These are phyloP conservation scores for Fraxinus pennsylvanica DNA, from an alignment of 257 asterid genomes.

Conservation along the genomic window DNA sequence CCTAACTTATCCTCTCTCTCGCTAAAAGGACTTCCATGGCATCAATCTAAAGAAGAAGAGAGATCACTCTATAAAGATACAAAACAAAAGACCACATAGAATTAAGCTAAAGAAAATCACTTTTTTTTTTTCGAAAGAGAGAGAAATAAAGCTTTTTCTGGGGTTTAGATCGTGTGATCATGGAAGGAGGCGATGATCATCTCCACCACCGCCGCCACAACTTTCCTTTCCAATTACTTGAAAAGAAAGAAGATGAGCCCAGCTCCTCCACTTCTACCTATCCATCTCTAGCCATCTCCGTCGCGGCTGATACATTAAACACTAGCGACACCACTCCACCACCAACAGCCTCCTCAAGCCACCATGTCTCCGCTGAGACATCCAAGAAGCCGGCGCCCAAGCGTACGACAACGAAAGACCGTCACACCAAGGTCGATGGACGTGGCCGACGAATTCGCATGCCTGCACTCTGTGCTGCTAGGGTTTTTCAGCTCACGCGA, in stretches of 20 bases:
- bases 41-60: not conserved
- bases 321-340: slow-evolving; percentile 18
- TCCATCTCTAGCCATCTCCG: slow-evolving; percentile 42
- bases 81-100: slow-evolving; percentile 20
- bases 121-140: slow-evolving; percentile 7
- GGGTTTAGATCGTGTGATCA: slow-evolving; percentile 35
- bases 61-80: not conserved
- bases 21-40: not conserved
- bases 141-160: not conserved
- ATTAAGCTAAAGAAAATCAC: slow-evolving; percentile 23
- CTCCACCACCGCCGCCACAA: slow-evolving; percentile 37
- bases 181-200: slow-evolving; percentile 57
- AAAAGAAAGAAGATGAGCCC: slow-evolving; percentile 50
- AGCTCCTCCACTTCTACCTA: slow-evolving; percentile 36
- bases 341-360: slow-evolving; percentile 25
- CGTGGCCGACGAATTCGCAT: slow-evolving; percentile 58
- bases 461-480: slow-evolving; percentile 60
- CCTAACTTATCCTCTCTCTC: slow-evolving; percentile 27
- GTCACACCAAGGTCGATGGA: slow-evolving; percentile 58
- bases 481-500: slow-evolving; percentile 57
- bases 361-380: slow-evolving; percentile 33
- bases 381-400: slow-evolving; percentile 45
- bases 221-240: slow-evolving; percentile 54
- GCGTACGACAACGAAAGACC: slow-evolving; percentile 48
- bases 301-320: slow-evolving; percentile 17